These are phyloP conservation scores for Claviceps pazoutovae DNA, from an alignment of 2,329 filamentous ascomycete species.

Conservation along the genomic window DNA sequence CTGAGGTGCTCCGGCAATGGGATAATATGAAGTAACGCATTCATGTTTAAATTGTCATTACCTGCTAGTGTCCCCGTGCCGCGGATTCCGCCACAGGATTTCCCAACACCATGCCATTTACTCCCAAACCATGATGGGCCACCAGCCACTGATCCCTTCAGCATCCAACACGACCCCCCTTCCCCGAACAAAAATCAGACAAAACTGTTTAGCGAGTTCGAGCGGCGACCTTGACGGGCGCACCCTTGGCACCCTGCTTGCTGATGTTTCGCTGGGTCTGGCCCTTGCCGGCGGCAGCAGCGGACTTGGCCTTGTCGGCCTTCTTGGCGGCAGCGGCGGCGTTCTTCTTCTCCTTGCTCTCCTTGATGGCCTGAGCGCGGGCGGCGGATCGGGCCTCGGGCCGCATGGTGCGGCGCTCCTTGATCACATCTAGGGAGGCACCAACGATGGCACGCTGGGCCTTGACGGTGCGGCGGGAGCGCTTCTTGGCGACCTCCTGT, in stretches of 20 bases:
- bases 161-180: background rate
- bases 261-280: conserved; percentile 68
- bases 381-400: conserved; percentile 91
- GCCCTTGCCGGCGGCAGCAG: conserved; percentile 60
- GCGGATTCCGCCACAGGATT: too few species aligned
- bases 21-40: too few species aligned
- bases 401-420: conserved; percentile 90
- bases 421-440: conserved; percentile 98
- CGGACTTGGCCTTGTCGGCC: conserved; percentile 96
- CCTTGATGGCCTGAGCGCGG: conserved; percentile 82
- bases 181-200: background rate
- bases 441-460: conserved; percentile 97
- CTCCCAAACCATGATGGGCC: too few species aligned
- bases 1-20: too few species aligned
- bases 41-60: too few species aligned
- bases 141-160: too few species aligned
- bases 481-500: conserved; percentile 99
- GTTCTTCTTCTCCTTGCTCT: conserved; percentile 97
- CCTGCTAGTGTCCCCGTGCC: too few species aligned
- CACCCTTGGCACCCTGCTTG: conserved; percentile 96
- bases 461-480: conserved; percentile 95
- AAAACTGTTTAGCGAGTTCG: conserved; percentile 54
- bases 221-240: conserved; percentile 70
- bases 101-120: too few species aligned
- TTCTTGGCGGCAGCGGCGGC: conserved; percentile 86